A percentile compares a stretch with the other conserved stretches of the same genome.
Evolutionary conservation across 2,329 filamentous ascomycete species (phyloP).

Genomic region (Neobulgaria alba): DNA sequence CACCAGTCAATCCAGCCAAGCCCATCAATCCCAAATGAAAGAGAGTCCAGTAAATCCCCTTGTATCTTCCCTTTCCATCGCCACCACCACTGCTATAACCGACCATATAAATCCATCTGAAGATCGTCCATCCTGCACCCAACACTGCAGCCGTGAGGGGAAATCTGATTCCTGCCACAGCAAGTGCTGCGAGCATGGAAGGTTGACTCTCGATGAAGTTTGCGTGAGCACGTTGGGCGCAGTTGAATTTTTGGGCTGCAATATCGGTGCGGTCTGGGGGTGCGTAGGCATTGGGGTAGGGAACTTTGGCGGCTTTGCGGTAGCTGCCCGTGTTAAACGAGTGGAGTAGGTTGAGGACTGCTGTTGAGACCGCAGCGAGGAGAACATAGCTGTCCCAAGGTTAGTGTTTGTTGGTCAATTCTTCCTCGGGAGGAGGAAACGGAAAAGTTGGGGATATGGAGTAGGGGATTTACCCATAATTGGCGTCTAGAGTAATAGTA

Average conservation of each 20-base stretch:
- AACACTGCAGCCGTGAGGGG: conserved; percentile 41
- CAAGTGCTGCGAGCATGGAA: conserved; percentile 41
- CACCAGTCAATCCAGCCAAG: conserved; percentile 20
- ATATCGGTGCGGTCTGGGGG: conserved; percentile 22
- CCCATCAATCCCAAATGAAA: conserved; percentile 23
- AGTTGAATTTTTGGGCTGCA: conserved; percentile 48
- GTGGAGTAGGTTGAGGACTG: conserved; percentile 51
- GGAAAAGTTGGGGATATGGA: not conserved
- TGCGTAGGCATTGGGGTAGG: conserved; percentile 50
- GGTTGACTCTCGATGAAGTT: conserved; percentile 57
- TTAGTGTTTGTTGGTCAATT: no score
- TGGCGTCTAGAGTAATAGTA: not conserved
- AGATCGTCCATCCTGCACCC: conserved; percentile 44
- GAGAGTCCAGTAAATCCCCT: conserved; percentile 17
- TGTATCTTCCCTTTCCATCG: conserved; percentile 23
- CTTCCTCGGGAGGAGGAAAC: not conserved
- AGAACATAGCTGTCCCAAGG: conserved; percentile 47
- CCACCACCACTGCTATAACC: conserved; percentile 23
- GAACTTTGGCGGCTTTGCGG: conserved; percentile 45
- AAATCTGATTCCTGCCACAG: conserved; percentile 48
- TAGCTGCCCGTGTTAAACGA: conserved; percentile 35
- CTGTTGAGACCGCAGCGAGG: conserved; percentile 44
- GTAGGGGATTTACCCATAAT: conserved; percentile 1
- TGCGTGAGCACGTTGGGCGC: conserved; percentile 52
- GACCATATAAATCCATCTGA: conserved; percentile 44